Evolutionary conservation across 139 green algal genomes (phyloP).

Genomic region (Micractinium conductrix): DNA sequence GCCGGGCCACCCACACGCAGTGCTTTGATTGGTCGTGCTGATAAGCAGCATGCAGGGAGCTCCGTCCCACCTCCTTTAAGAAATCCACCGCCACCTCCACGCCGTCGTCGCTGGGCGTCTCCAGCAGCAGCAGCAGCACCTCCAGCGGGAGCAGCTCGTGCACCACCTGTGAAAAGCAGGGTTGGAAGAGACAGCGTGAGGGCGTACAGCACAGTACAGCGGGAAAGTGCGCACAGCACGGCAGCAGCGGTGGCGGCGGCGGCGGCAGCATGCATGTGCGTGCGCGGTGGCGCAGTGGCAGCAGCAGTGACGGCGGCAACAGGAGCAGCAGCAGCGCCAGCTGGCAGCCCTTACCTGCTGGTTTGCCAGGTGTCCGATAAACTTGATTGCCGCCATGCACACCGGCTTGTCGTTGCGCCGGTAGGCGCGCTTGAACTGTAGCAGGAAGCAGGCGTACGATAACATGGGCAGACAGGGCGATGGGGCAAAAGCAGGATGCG

Average conservation of each 20-base stretch:
- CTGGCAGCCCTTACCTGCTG: slow-evolving; percentile 73
- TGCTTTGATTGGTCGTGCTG: not conserved
- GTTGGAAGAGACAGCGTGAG: not conserved
- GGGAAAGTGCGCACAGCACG: not conserved
- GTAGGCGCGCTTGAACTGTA: slow-evolving; percentile 94
- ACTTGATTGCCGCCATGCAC: slow-evolving; percentile 79
- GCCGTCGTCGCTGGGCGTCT: slow-evolving; percentile 88
- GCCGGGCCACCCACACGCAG: too few relatives aligned
- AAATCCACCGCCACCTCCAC: slow-evolving; percentile 91
- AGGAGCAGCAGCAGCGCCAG: too few relatives aligned
- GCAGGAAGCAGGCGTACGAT: too few relatives aligned
- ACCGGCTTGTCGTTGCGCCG: slow-evolving; percentile 97
- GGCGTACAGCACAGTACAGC: too few relatives aligned
- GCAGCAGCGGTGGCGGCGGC: too few relatives aligned
- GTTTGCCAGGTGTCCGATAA: slow-evolving; percentile 97
- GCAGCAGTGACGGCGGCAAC: too few relatives aligned
- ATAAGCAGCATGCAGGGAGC: not conserved
- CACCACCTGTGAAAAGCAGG: slow-evolving; percentile 46
- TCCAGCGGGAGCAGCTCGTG: slow-evolving; percentile 93
- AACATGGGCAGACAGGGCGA: too few relatives aligned
- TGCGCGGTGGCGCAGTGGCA: too few relatives aligned
- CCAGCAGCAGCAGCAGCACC: slow-evolving; percentile 93
- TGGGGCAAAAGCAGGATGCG: too few relatives aligned
- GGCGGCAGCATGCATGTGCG: too few relatives aligned
- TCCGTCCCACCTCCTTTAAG: slow-evolving; percentile 46